Percentiles rank a stretch among this genome's conserved stretches.
Conservation (phyloP, 1,139 yeast species). For the Pichia sp. region DNA sequence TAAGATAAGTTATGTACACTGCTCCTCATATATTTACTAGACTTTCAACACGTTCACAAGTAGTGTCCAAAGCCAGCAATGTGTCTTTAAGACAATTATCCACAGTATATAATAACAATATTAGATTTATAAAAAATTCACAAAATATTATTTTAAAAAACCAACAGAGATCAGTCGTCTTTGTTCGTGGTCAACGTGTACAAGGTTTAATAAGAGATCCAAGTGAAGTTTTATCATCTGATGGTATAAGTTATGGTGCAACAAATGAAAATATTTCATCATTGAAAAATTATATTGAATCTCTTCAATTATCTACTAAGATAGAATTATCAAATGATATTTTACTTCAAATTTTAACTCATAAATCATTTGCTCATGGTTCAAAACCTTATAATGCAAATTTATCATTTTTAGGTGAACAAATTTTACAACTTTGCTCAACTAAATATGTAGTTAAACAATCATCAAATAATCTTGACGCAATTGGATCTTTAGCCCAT, state of each 20-base stretch:
- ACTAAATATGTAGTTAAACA: constrained; percentile 32
- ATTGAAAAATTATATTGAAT: constrained; percentile 40
- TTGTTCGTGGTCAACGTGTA: constrained; percentile 50
- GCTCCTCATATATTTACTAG: no score
- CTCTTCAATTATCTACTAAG: constrained; percentile 25
- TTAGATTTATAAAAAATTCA: neutral
- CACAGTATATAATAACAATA: neutral
- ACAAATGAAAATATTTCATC: constrained; percentile 42
- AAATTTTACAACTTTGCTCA: constrained; percentile 56
- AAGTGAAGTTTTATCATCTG: constrained; percentile 51
- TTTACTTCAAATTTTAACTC: constrained; percentile 76
- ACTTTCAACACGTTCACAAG: no score
- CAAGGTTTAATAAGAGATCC: constrained; percentile 76
- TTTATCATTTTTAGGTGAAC: constrained; percentile 71
- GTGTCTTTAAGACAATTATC: neutral
- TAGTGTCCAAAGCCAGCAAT: no score
- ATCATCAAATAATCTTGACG: constrained; percentile 52
- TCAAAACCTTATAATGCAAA: constrained; percentile 83
- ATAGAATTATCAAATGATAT: constrained; percentile 45
- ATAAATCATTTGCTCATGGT: constrained; percentile 92
- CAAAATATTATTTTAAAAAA: neutral
- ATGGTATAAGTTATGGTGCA: constrained; percentile 56
- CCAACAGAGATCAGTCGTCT: constrained; percentile 30
- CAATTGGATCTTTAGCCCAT: constrained; percentile 51
- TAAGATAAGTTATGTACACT: no score